Evolutionary conservation across 129 eudicot genomes (phyloP).

Genomic region (Flaveria robusta): DNA sequence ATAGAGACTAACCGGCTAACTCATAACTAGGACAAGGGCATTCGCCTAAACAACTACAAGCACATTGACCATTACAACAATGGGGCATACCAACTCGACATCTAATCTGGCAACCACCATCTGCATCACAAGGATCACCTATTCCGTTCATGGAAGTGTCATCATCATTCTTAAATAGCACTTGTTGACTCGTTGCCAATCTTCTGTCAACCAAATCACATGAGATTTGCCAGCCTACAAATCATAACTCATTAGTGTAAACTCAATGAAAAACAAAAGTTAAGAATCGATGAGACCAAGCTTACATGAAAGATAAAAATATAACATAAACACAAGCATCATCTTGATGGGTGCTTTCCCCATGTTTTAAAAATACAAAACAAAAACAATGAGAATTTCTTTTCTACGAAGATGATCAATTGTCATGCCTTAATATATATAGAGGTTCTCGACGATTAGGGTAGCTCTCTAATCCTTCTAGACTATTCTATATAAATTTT

Average conservation of each 20-base stretch:
- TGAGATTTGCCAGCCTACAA: neutral
- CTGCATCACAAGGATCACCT: neutral
- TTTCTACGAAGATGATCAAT: neutral
- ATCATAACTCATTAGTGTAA: neutral
- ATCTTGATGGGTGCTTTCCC: neutral
- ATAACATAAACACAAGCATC: neutral
- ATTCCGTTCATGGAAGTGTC: neutral
- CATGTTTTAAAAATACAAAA: neutral
- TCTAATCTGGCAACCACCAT: neutral
- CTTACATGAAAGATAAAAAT: neutral
- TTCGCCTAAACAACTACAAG: neutral
- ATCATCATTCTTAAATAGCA: neutral
- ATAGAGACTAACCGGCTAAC: neutral
- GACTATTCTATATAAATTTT: too few species aligned
- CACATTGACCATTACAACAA: neutral
- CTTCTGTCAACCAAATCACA: neutral
- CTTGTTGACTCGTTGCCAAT: neutral
- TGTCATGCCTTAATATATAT: neutral
- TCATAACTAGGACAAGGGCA: neutral
- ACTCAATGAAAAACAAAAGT: neutral
- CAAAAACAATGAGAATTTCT: neutral
- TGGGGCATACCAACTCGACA: neutral
- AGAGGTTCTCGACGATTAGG: neutral
- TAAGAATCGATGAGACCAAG: neutral
- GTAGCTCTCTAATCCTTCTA: too few species aligned